Evolutionary conservation across 2,329 filamentous ascomycete genomes (phyloP).

Genomic region (Tetracladium maxilliforme): DNA sequence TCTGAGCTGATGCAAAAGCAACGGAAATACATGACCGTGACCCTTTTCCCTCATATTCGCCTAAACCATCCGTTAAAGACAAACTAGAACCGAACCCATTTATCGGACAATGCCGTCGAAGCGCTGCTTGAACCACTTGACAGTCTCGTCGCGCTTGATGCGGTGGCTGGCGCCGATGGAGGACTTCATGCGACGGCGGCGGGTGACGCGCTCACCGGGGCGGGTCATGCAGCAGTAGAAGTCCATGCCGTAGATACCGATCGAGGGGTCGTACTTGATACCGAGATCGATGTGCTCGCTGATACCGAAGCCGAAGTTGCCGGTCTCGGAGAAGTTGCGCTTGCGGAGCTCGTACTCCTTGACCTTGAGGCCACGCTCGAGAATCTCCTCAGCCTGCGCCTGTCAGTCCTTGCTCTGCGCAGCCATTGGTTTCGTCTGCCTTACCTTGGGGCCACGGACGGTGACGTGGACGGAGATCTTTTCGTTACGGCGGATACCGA

Average conservation of each 20-base stretch:
- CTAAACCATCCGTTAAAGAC: constrained; percentile 8
- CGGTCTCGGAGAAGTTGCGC: constrained; percentile 99
- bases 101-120: constrained; percentile 99
- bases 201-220: constrained; percentile 93
- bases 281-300: constrained; percentile 99
- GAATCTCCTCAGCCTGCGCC: constrained; percentile 99
- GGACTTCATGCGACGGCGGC: constrained; percentile 82
- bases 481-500: constrained; percentile 99
- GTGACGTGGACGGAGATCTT: constrained; percentile 99
- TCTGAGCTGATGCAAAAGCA: constrained; percentile 25
- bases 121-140: constrained; percentile 92
- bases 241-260: constrained; percentile 99
- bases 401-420: too few species aligned
- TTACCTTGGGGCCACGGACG: constrained; percentile 96
- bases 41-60: constrained; percentile 8
- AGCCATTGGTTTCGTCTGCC: too few species aligned
- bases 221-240: constrained; percentile 99
- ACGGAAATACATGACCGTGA: constrained; percentile 21
- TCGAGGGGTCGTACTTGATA: constrained; percentile 98
- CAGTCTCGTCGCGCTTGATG: constrained; percentile 87
- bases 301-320: constrained; percentile 99
- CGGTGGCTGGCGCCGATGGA: constrained; percentile 77
- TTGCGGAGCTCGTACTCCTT: constrained; percentile 99
- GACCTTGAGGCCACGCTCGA: constrained; percentile 99
- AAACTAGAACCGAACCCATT: constrained; percentile 22